Evolutionary conservation across 129 eudicot species (phyloP).

Genomic region (Mikania micrantha): DNA sequence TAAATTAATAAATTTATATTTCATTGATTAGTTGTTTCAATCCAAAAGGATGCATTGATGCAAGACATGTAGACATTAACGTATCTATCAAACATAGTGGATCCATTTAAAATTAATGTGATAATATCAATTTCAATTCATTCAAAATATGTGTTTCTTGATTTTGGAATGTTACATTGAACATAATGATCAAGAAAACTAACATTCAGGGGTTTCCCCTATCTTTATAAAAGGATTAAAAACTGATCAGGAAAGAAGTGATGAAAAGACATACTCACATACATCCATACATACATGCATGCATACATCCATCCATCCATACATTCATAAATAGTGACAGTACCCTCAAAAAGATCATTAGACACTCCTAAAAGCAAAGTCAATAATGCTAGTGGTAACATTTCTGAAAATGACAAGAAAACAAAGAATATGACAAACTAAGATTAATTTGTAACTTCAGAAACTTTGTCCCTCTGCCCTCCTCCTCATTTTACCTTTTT

Average conservation of each 20-base stretch:
- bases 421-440: conserved; percentile 65
- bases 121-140: too few relatives aligned
- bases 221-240: not conserved
- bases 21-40: too few relatives aligned
- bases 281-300: not conserved
- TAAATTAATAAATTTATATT: too few relatives aligned
- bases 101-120: too few relatives aligned
- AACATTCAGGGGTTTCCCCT: too few relatives aligned
- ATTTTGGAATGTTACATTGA: too few relatives aligned
- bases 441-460: conserved; percentile 44
- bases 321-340: conserved; percentile 4
- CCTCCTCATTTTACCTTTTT: conserved; percentile 35
- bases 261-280: not conserved
- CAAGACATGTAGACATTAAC: too few relatives aligned
- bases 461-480: conserved; percentile 28
- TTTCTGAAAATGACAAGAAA: conserved; percentile 22
- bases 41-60: too few relatives aligned
- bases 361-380: conserved; percentile 31
- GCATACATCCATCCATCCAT: not conserved
- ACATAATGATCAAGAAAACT: too few relatives aligned
- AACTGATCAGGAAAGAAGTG: not conserved
- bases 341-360: conserved; percentile 15
- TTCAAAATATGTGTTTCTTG: too few relatives aligned
- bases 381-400: conserved; percentile 37
- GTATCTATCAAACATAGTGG: too few relatives aligned